Conservation (phyloP, 2,329 filamentous ascomycete genomes). For the Colletotrichum horii region DNA sequence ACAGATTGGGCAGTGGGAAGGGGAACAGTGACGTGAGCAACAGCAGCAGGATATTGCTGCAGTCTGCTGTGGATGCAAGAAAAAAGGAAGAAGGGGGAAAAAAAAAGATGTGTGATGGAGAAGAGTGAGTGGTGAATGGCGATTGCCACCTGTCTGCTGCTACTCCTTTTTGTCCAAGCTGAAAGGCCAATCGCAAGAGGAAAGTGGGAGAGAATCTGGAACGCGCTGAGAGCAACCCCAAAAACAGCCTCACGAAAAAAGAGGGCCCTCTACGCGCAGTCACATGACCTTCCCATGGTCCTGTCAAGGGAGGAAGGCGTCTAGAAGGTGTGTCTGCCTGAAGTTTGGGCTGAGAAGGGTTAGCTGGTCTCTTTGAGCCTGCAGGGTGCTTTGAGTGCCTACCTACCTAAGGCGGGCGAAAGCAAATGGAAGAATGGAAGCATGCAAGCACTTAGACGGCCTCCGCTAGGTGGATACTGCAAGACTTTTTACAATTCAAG, state of each 20-base stretch:
- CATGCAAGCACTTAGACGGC: background rate
- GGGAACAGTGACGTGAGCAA: background rate
- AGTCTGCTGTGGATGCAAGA: background rate
- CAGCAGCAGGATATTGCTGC: background rate
- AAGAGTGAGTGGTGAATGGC: background rate
- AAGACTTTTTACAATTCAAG: background rate
- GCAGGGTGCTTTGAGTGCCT: background rate
- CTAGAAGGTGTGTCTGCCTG: background rate
- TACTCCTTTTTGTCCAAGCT: background rate
- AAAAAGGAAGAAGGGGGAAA: background rate
- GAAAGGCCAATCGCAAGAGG: background rate
- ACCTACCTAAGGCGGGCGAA: background rate
- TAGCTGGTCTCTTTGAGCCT: background rate
- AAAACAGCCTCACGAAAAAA: background rate
- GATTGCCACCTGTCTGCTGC: background rate
- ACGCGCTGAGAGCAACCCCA: background rate
- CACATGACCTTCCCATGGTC: conserved; percentile 5
- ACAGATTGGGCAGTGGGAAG: background rate
- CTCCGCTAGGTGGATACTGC: background rate
- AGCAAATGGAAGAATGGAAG: background rate
- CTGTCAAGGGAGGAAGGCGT: background rate
- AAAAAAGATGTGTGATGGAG: background rate
- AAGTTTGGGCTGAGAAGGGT: background rate
- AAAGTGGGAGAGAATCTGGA: background rate
- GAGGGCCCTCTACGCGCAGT: conserved; percentile 18